Base-by-base conservation (phyloP, 2,329 filamentous ascomycete genomes). In the Aureobasidium uvarum region DNA sequence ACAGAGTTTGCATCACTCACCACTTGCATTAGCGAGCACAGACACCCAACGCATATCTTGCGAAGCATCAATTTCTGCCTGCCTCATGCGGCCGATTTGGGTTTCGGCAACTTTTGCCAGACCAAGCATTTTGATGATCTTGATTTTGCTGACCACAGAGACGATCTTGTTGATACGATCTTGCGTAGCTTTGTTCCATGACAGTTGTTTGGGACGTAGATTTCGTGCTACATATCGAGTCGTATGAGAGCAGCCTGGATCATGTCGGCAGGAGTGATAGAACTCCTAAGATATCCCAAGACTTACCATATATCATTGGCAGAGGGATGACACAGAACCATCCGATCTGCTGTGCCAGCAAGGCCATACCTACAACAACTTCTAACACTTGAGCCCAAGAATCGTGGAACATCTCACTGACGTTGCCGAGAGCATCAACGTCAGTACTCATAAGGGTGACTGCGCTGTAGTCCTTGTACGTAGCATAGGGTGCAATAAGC, bases 111-210 rank as follows among this genome's bases (percentile, higher is more conserved):
- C 8, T 10, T 20, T 33, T 14, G 16, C 14, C 2, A 62, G 36
- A 23, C 66, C 66, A n/a, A 67, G 51, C 64, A 67, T 67, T 45
- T 66, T 67, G 39, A 67, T 41, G 1, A 18, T 45, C 28, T 66
- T 62, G 3, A 55, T 38, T 62, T 25, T 43, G 18, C 54, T 39
- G 16, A 66, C 23, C 18, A 66, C 54, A 14, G 64, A 59, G 18
- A 46, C 39, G 18, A 58, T 64, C 6, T 45, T 45, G 11, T 50
- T 59, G 28, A 67, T 50, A 13, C 66, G 66, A 16, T 60, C 36
- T 46, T 67, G 64, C 3, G 58, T 64, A 3, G 66, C 66, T 36
- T 64, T 48, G 38, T 66, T 66, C 66, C 66, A 67, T 13, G 58
- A 46, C 28, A 60, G 52, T 38, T 67, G 66, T 8, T 50, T 48